phyloP scores from a whole-genome alignment of 495 filamentous ascomycete genomes.

The Hypoxylon perforatum region DNA sequence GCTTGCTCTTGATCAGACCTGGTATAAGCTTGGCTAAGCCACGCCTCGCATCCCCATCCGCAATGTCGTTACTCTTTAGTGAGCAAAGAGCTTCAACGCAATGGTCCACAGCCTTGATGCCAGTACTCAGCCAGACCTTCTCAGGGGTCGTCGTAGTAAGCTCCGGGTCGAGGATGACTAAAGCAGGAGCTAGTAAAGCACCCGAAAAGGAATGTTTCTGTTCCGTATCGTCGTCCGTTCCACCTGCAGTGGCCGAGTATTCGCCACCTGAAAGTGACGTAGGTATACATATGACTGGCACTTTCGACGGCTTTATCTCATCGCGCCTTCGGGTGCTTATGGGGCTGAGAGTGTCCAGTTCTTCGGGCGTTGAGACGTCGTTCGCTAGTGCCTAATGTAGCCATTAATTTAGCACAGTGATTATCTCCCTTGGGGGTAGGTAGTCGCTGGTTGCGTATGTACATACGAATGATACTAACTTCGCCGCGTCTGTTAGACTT shows the following conservation, averaged over 20 bases:
- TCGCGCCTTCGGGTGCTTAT: conserved; percentile 49
- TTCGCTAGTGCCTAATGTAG: conserved; percentile 50
- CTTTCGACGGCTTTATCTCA: conserved; percentile 51
- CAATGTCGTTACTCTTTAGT: conserved; percentile 48
- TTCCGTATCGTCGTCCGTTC: conserved; percentile 61
- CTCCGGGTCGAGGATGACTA: conserved; percentile 67
- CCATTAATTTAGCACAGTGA: conserved; percentile 9
- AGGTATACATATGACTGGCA: conserved; percentile 67
- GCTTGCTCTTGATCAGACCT: conserved; percentile 61
- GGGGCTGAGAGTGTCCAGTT: conserved; percentile 53
- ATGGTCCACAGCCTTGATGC: conserved; percentile 69
- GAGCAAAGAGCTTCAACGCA: conserved; percentile 69
- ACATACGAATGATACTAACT: conserved; percentile 64
- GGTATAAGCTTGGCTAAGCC: conserved; percentile 63
- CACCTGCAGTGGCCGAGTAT: conserved; percentile 67
- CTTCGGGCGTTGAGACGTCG: conserved; percentile 52
- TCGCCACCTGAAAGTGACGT: conserved; percentile 70
- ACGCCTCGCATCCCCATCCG: conserved; percentile 56
- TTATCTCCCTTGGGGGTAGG: not conserved
- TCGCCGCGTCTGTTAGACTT: conserved; percentile 68
- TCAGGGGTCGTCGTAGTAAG: conserved; percentile 64
- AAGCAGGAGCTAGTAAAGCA: conserved; percentile 55
- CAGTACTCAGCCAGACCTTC: conserved; percentile 67
- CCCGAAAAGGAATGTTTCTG: conserved; percentile 64
- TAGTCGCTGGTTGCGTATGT: not conserved